Evolutionary conservation across 1,284 basidiomycete genomes (phyloP).

Genomic region (Pyrrhoderma lamaoense): DNA sequence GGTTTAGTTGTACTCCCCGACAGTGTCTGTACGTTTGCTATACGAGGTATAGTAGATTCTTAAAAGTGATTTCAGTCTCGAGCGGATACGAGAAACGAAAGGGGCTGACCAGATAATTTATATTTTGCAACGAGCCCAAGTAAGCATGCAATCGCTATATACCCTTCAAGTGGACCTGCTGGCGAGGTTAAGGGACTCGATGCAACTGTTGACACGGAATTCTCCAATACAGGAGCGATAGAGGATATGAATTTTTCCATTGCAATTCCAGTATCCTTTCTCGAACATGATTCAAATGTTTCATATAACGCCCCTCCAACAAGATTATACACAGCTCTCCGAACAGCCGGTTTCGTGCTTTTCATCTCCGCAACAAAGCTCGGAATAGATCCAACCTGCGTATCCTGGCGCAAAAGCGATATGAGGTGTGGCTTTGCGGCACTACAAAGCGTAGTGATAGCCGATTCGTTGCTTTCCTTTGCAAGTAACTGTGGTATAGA

Average conservation of each 20-base stretch:
- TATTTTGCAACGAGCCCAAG: conserved; percentile 52
- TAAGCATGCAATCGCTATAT: conserved; percentile 58
- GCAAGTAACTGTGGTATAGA: conserved; percentile 49
- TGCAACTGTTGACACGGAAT: conserved; percentile 57
- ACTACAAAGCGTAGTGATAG: conserved; percentile 45
- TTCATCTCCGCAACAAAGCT: conserved; percentile 66
- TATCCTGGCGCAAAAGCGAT: conserved; percentile 33
- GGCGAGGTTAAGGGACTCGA: conserved; percentile 49
- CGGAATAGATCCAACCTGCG: conserved; percentile 39
- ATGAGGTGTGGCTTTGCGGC: conserved; percentile 56
- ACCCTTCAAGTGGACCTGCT: conserved; percentile 75
- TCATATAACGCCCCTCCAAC: conserved; percentile 23
- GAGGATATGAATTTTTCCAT: conserved; percentile 43
- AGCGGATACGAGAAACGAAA: conserved; percentile 12
- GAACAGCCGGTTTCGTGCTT: conserved; percentile 34
- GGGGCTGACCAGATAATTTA: conserved; percentile 44
- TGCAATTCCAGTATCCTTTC: conserved; percentile 29
- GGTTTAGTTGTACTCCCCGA: conserved; percentile 51
- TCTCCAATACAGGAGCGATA: conserved; percentile 58
- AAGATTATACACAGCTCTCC: conserved; percentile 31
- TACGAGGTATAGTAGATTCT: conserved; percentile 30
- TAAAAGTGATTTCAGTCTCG: conserved; percentile 18
- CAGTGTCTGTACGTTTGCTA: conserved; percentile 40
- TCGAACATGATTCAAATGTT: conserved; percentile 30
- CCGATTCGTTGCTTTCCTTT: conserved; percentile 74